Percentiles rank a stretch among this genome's conserved stretches.
Conservation (phyloP, 352 stramenopile genomes). For the Globisporangium echinulatum region DNA sequence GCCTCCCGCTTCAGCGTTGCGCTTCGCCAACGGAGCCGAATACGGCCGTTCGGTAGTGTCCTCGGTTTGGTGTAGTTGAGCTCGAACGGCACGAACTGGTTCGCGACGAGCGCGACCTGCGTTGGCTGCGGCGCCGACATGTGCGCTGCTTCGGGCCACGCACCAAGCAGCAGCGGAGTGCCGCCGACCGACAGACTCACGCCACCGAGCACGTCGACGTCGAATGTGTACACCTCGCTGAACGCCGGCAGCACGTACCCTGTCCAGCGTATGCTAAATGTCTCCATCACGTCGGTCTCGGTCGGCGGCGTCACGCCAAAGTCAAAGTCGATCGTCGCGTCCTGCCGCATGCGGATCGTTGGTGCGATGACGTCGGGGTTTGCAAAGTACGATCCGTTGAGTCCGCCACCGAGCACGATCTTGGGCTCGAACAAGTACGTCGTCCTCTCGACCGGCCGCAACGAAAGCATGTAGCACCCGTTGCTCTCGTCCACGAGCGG, state of each 20-base stretch:
- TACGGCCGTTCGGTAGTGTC: constrained; percentile 20
- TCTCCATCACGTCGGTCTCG: constrained; percentile 27
- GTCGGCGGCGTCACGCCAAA: constrained; percentile 31
- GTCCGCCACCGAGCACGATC: constrained; percentile 40
- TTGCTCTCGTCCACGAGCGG: constrained; percentile 27
- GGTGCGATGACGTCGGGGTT: constrained; percentile 21
- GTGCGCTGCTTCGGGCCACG: constrained; percentile 19
- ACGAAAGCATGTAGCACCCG: constrained; percentile 35
- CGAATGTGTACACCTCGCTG: constrained; percentile 56
- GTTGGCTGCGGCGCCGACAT: constrained; percentile 7
- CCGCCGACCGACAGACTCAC: constrained; percentile 23
- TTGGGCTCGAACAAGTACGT: constrained; percentile 36
- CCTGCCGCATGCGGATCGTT: constrained; percentile 23
- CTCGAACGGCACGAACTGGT: constrained; percentile 35
- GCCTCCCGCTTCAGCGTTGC: constrained; percentile 34
- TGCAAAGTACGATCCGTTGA: constrained; percentile 50
- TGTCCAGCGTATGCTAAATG: constrained; percentile 54
- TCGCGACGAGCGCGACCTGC: constrained; percentile 20
- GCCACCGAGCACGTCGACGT: constrained; percentile 26
- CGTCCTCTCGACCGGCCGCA: constrained; percentile 15
- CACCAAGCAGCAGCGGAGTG: constrained; percentile 4
- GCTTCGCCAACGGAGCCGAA: constrained; percentile 52
- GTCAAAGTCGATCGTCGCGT: constrained; percentile 39
- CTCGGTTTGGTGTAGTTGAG: constrained; percentile 46
- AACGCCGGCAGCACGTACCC: constrained; percentile 42